Conservation (phyloP, 768 basidiomycete species). For the Mycena kentingensis region DNA sequence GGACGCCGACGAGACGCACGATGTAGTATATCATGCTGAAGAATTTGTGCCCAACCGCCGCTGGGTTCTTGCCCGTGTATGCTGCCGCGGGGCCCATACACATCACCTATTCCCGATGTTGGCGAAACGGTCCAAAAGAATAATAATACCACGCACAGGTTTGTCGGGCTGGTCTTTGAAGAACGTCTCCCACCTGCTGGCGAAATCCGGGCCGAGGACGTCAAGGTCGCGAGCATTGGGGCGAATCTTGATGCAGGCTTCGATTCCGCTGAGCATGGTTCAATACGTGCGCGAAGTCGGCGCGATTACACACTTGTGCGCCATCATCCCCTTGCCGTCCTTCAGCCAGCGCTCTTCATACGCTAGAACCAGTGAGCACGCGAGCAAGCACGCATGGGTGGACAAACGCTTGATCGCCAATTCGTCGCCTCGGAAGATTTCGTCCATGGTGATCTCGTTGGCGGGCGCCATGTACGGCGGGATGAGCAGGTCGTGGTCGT, state of each 20-base stretch:
- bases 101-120: conserved; percentile 28
- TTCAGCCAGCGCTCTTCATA: conserved; percentile 31
- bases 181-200: conserved; percentile 49
- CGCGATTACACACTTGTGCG: conserved; percentile 54
- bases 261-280: conserved; percentile 44
- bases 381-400: not conserved
- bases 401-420: conserved; percentile 44
- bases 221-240: conserved; percentile 52
- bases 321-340: conserved; percentile 49
- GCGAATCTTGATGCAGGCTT: conserved; percentile 59
- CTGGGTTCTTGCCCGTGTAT: conserved; percentile 30
- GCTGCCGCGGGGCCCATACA: conserved; percentile 43
- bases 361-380: conserved; percentile 12
- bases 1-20: conserved; percentile 26
- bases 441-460: conserved; percentile 52
- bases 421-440: conserved; percentile 41
- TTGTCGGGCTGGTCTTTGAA: conserved; percentile 58
- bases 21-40: conserved; percentile 33
- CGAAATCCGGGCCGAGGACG: conserved; percentile 52
- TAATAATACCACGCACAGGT: conserved; percentile 30
- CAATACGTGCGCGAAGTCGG: not conserved
- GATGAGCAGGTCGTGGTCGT: conserved; percentile 46
- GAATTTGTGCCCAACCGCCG: conserved; percentile 24
- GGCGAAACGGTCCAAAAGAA: no score
- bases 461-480: conserved; percentile 45